phyloP scores from a whole-genome alignment of 1,139 yeast species.

The Diutina siamensis region DNA sequence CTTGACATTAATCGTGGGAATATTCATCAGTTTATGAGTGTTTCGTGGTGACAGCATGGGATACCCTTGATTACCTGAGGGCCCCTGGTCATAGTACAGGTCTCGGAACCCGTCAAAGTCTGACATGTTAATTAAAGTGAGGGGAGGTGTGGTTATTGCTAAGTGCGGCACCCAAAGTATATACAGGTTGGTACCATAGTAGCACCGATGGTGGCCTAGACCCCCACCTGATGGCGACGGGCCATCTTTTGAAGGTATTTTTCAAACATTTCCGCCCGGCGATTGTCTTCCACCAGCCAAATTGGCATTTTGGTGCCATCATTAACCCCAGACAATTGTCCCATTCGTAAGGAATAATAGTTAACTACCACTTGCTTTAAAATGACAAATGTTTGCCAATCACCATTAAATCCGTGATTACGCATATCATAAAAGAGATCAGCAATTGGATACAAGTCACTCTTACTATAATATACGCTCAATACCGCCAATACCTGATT shows the following conservation, averaged over 20 bases:
- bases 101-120: constrained; percentile 17
- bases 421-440: constrained; percentile 26
- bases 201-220: no score
- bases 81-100: constrained; percentile 11
- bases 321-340: constrained; percentile 10
- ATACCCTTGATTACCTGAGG: not conserved
- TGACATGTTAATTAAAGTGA: constrained; percentile 10
- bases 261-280: constrained; percentile 20
- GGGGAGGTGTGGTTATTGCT: not conserved
- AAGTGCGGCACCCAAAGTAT: no score
- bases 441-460: constrained; percentile 26
- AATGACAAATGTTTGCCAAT: constrained; percentile 24
- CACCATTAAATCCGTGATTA: constrained; percentile 32
- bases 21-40: constrained; percentile 4
- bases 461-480: constrained; percentile 30
- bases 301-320: constrained; percentile 13
- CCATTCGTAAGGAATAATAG: constrained; percentile 24
- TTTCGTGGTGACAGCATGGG: constrained; percentile 4
- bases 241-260: constrained; percentile 10
- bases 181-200: no score
- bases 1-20: constrained; percentile 11
- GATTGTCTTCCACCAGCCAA: constrained; percentile 29
- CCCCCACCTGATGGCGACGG: not conserved
- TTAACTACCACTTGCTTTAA: constrained; percentile 26
- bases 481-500: constrained; percentile 27